Base-by-base conservation (phyloP, 2,329 filamentous ascomycete genomes). In the Pyrenophora teres region DNA sequence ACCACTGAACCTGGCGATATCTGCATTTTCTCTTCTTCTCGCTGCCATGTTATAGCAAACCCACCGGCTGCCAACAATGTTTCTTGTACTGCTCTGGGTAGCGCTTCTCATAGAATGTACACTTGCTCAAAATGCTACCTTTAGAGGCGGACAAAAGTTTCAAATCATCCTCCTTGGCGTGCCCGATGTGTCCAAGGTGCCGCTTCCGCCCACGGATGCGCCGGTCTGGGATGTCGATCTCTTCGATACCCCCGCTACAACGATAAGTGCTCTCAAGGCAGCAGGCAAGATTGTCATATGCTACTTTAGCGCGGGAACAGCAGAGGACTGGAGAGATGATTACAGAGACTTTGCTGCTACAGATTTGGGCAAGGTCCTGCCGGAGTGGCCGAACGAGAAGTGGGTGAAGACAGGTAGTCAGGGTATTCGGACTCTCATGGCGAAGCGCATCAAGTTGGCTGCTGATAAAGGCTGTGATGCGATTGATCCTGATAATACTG, bases 301-400 rank as follows among this genome's bases (percentile, higher is more conserved):
- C 42, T 71, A 71, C 32, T 70, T 70, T 50, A 69, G 65, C 50
- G 68, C 67, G 10, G 68, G 67, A 4, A 68, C 64, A 3, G 57
- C 49, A 36, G 67, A 70, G 42, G 56, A 68, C 31, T 71, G 67
- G 66, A 57, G 68, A 37, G 56, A 62, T 16, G 68, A 69, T 52
- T 64, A 59, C 31, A 58, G 50, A 18, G 51, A 60, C 12, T 67
- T 71, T 45, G 56, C 65, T 1, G 23, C 42, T 7, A 54, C 40
- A n/a, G 68, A 70, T 50, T 15, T 61, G 10, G 68, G 68, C 12
- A 67, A 68, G 27, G 57, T 62, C 1, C 37, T 71, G n/a, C 60
- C 60, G 32, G 52, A 66, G 16, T 71, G 68, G 68, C 61, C 60
- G 25, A 64, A 68, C 37, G 68, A 70, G 52, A 69, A 60, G 37